These are phyloP conservation scores for Serendipita sp. DNA, from an alignment of 768 basidiomycete species.

Conservation along the genomic window DNA sequence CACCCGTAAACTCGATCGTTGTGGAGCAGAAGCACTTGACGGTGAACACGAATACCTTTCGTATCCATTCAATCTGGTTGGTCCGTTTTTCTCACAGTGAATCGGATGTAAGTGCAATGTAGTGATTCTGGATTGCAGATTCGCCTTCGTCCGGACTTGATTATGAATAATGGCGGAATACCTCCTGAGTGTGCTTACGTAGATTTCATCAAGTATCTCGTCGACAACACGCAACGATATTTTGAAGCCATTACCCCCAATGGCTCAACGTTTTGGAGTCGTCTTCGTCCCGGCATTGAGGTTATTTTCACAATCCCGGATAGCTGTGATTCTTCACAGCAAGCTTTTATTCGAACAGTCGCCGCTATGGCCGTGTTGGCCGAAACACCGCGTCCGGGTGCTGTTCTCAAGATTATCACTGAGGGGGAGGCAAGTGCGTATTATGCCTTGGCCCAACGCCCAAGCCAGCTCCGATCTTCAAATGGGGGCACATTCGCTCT, in stretches of 20 bases:
- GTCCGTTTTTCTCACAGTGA: too few relatives aligned
- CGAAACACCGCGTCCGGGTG: not conserved
- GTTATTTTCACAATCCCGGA: slow-evolving; percentile 36
- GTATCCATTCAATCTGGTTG: not conserved
- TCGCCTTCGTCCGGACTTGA: not conserved
- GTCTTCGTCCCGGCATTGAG: slow-evolving; percentile 14
- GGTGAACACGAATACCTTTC: not conserved
- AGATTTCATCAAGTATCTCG: not conserved
- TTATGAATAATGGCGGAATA: not conserved
- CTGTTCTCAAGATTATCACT: slow-evolving; percentile 16
- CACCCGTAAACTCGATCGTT: not conserved
- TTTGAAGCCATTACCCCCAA: not conserved
- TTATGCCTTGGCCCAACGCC: slow-evolving; percentile 34
- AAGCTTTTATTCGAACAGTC: slow-evolving; percentile 28
- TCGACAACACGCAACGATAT: not conserved
- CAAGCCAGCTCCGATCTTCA: slow-evolving; percentile 13
- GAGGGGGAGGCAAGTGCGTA: slow-evolving; percentile 48
- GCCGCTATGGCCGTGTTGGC: slow-evolving; percentile 28
- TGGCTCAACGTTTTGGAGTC: not conserved
- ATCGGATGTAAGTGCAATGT: too few relatives aligned
- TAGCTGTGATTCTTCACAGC: slow-evolving; percentile 32
- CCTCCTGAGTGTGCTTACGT: not conserved
- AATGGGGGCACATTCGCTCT: slow-evolving; percentile 19
- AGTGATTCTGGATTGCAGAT: too few relatives aligned
- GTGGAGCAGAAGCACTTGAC: not conserved